Evolutionary conservation across 2,329 filamentous ascomycete genomes (phyloP).

Genomic region (Cordyceps cicadae): DNA sequence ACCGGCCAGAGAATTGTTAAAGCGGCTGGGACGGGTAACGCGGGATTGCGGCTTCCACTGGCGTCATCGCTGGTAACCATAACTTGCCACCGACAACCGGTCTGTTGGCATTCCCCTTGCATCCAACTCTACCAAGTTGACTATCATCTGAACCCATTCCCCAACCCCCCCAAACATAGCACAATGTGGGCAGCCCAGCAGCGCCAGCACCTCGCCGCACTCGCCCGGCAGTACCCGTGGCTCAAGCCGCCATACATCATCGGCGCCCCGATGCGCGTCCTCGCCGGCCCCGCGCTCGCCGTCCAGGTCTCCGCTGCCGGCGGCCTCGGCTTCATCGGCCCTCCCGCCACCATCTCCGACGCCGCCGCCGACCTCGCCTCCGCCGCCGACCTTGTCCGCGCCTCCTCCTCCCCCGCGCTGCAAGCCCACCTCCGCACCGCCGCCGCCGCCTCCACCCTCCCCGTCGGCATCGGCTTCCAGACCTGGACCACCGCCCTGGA

Average conservation of each 20-base stretch:
- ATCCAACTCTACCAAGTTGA: background rate
- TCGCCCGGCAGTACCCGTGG: constrained; percentile 20
- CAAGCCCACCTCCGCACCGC: background rate
- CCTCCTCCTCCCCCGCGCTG: constrained; percentile 11
- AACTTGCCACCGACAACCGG: background rate
- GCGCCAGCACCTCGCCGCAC: background rate
- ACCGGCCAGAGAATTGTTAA: background rate
- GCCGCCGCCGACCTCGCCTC: constrained; percentile 24
- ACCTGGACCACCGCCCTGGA: constrained; percentile 35
- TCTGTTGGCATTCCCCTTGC: background rate
- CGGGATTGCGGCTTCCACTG: background rate
- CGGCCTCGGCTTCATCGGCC: constrained; percentile 49
- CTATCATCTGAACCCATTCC: no score
- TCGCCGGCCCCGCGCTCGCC: constrained; percentile 48
- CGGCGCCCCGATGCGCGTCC: constrained; percentile 61
- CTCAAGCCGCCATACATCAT: constrained; percentile 42
- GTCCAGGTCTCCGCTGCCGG: constrained; percentile 61
- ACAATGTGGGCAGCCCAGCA: background rate
- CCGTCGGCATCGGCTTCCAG: constrained; percentile 40
- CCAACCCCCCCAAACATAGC: no score
- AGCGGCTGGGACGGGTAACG: background rate
- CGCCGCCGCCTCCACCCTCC: constrained; percentile 21
- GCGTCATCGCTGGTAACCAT: background rate
- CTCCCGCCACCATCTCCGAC: constrained; percentile 26
- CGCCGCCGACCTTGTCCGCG: constrained; percentile 19